Conservation (phyloP, 2,329 filamentous ascomycete species). For the Xylaria polymorpha region DNA sequence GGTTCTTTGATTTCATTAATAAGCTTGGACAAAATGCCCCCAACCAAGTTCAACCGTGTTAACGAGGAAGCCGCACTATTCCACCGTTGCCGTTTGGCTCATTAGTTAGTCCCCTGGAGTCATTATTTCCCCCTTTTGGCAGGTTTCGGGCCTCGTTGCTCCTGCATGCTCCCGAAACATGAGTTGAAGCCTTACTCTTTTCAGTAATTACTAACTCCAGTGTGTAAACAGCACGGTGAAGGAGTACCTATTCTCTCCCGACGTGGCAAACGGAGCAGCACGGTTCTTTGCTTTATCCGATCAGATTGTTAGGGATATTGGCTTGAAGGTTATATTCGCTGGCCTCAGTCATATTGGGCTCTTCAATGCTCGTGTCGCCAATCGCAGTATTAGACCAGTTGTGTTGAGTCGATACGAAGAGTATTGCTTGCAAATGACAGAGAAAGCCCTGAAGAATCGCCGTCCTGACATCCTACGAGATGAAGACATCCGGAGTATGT, state of each 20-base stretch:
- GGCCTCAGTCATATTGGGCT: conserved; percentile 34
- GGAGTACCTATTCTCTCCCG: conserved; percentile 43
- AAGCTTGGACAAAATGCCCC: conserved; percentile 23
- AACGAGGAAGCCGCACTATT: conserved; percentile 25
- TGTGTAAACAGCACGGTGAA: too few species aligned
- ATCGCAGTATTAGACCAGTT: neutral
- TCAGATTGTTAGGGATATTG: conserved; percentile 22
- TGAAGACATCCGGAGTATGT: conserved; percentile 25
- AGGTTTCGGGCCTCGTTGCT: too few species aligned
- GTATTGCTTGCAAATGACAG: conserved; percentile 38
- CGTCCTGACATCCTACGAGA: conserved; percentile 26
- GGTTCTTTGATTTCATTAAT: conserved; percentile 45
- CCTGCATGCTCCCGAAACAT: too few species aligned
- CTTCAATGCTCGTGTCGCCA: neutral
- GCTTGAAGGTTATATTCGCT: conserved; percentile 39
- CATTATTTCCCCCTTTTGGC: too few species aligned
- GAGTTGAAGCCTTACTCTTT: too few species aligned
- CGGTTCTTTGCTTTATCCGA: conserved; percentile 43
- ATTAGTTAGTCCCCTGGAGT: too few species aligned
- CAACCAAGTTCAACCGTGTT: conserved; percentile 27
- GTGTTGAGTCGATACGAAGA: conserved; percentile 38
- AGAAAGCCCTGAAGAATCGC: conserved; percentile 22
- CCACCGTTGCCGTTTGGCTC: conserved; percentile 41
- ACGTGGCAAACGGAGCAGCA: conserved; percentile 35
- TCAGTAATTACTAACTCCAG: too few species aligned